Base-by-base conservation (phyloP, 192 early-diverging fungal genomes). In the Coemansia nantahalensis region DNA sequence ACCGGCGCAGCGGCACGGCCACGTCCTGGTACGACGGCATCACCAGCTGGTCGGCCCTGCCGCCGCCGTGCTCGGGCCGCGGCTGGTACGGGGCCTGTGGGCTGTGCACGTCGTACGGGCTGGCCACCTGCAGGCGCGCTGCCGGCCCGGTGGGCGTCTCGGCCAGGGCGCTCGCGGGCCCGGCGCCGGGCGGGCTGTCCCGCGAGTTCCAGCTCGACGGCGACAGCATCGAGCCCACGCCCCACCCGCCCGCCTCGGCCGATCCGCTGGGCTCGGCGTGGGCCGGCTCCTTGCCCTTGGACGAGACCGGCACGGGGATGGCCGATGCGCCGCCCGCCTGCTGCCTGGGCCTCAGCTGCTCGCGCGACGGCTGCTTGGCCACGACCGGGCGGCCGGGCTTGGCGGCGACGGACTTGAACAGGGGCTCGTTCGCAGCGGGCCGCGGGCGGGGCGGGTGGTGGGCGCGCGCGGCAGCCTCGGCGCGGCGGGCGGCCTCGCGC, bases 51-150 rank as follows among this genome's bases (percentile, higher is more conserved):
- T 35, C 26, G 26, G 4, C 38, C 7, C 26, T 23, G 13, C 15
- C 30, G 35, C 73, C 57, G 28, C 45, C 57, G 28, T 77, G 73
- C 55, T 77, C 66, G 12, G 73, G 73, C 23, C 56, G 73, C 36
- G 73, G 73, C 38, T 56, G 53, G 36, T 77, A 69, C 13, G 73
- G 73, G n/a, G 48, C 65, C 58, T 68, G 73, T 9, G 73, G 67
- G 14, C 65, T 76, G 15, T 47, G 45, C 28, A 65, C 44, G 17
- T 69, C 67, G 46, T 77, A 77, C n/a, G 73, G 73, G 39, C 50
- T 66, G 45, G 22, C 58, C 24, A 17, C 36, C 8, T 13, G 30
- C 0, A 19, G 36, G 17, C 34, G 22, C 16, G 22, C 33, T 3
- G 35, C 23, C 12, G 51, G 14, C 0, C 39, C 24, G 1, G 59